Evolutionary conservation across 2,329 filamentous ascomycete species (phyloP).

Genomic region (Xylariaceae sp.): DNA sequence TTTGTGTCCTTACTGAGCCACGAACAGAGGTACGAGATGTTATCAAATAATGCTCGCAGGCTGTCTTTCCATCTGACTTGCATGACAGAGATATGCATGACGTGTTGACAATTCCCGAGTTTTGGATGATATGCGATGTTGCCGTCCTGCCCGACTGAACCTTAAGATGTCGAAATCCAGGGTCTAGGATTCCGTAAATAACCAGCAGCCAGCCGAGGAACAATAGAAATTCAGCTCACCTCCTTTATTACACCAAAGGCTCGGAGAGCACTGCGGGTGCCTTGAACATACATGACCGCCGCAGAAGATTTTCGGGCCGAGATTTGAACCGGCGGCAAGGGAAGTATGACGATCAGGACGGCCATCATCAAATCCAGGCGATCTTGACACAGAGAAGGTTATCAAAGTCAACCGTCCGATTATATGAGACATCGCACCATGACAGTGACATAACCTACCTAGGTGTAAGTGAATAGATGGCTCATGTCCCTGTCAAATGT

Average conservation of each 20-base stretch:
- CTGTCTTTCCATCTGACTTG: background rate
- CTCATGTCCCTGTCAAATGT: too few species aligned
- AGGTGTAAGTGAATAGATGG: too few species aligned
- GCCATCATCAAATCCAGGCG: background rate
- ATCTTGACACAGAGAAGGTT: background rate
- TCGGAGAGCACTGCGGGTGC: background rate
- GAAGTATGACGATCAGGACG: background rate
- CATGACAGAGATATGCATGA: background rate
- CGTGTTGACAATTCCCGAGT: background rate
- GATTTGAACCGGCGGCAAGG: background rate
- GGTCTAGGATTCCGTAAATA: background rate
- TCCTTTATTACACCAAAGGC: too few species aligned
- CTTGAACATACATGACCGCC: background rate
- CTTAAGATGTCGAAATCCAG: background rate
- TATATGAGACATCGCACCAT: too few species aligned
- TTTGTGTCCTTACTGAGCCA: slow-evolving; percentile 8
- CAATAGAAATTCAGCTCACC: background rate
- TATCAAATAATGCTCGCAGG: background rate
- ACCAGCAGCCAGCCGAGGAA: background rate
- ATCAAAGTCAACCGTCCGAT: background rate
- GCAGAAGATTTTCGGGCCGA: background rate
- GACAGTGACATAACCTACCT: too few species aligned
- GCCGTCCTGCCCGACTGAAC: slow-evolving; percentile 12
- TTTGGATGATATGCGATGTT: background rate
- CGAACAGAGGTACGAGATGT: slow-evolving; percentile 1